phyloP scores from a whole-genome alignment of 2,329 filamentous ascomycete genomes.

The Ophiocordyceps unilateralis region DNA sequence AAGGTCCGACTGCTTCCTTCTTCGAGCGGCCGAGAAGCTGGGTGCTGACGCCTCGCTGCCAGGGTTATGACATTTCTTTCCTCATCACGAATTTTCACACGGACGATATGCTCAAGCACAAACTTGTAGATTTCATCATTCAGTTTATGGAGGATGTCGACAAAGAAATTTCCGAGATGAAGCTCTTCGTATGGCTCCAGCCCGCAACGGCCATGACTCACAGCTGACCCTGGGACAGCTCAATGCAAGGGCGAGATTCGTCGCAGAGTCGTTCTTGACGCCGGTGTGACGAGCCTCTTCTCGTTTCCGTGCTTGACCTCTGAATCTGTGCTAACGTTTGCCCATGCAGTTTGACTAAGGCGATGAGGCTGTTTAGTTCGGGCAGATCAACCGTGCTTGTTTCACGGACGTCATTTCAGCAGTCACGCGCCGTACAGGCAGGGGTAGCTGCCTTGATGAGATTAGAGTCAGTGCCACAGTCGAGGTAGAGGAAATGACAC shows the following conservation, averaged over 20 bases:
- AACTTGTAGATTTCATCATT: conserved; percentile 97
- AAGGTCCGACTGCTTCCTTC: conserved; percentile 40
- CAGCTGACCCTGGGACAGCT: neutral
- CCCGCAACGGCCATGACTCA: too few species aligned
- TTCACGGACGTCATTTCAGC: neutral
- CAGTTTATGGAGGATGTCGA: conserved; percentile 99
- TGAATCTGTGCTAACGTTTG: neutral
- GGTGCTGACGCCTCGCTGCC: conserved; percentile 6
- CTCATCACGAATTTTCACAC: conserved; percentile 98
- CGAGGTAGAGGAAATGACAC: neutral
- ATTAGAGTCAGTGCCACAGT: neutral
- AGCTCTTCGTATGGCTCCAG: conserved; percentile 67
- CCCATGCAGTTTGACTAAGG: conserved; percentile 16
- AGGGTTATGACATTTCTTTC: conserved; percentile 98
- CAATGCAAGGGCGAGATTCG: neutral
- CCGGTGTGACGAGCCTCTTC: conserved; percentile 38
- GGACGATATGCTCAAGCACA: conserved; percentile 97
- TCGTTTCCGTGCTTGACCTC: too few species aligned
- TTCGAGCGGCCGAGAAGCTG: neutral
- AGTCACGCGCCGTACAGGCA: neutral
- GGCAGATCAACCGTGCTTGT: neutral
- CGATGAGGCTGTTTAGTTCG: neutral
- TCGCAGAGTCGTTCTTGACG: conserved; percentile 44
- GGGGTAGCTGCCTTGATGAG: neutral
- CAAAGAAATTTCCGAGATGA: conserved; percentile 99